Conservation (phyloP, 257 asterid genomes). For the Jacaranda copaia region DNA sequence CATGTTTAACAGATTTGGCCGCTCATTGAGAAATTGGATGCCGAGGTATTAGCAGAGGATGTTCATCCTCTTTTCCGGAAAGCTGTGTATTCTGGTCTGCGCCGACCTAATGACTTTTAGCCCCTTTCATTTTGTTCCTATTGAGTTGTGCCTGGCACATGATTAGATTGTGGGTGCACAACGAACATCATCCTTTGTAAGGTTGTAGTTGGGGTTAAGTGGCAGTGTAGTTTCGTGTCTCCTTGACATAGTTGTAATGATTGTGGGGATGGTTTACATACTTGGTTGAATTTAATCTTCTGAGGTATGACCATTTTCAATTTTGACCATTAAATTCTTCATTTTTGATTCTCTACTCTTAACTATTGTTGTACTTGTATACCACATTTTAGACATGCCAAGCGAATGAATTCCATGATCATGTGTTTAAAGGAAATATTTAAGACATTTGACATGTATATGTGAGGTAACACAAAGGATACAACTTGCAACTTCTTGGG, state of each 20-base stretch:
- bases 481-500: too few species aligned
- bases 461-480: too few species aligned
- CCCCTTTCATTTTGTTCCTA: not conserved
- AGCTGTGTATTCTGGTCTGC: conserved; percentile 78
- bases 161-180: not conserved
- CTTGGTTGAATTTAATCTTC: not conserved
- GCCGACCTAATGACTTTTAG: conserved; percentile 59
- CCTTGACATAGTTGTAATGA: not conserved
- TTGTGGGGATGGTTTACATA: conserved; percentile 5
- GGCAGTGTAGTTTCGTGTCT: not conserved
- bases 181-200: not conserved
- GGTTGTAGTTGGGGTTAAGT: conserved; percentile 31
- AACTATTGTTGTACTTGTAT: too few species aligned
- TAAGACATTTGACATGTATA: too few species aligned
- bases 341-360: too few species aligned
- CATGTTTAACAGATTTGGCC: conserved; percentile 78
- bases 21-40: conserved; percentile 74
- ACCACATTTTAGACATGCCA: too few species aligned
- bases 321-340: too few species aligned
- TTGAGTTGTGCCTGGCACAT: not conserved
- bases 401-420: too few species aligned
- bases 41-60: conserved; percentile 76
- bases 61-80: conserved; percentile 77
- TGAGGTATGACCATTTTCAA: not conserved
- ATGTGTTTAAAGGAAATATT: too few species aligned